Percentiles rank a stretch among this genome's conserved stretches.
Conservation (phyloP, 352 stramenopile species). For the Pythium phragmiticola region DNA sequence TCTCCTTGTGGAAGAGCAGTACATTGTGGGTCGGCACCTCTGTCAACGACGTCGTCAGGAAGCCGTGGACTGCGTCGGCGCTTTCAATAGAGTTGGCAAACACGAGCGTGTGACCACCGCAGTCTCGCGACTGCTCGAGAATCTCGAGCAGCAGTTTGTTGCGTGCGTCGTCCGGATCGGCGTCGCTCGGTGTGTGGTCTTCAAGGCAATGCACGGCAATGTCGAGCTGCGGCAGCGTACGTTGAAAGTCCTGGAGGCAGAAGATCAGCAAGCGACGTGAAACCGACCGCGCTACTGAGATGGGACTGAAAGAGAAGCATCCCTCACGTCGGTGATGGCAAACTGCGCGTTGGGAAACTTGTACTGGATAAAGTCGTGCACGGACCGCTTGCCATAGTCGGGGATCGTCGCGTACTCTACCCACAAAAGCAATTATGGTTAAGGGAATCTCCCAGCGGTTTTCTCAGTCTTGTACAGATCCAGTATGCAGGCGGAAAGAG, state of each 20-base stretch:
- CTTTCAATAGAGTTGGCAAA: constrained; percentile 80
- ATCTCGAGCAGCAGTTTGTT: constrained; percentile 54
- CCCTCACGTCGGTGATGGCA: constrained; percentile 56
- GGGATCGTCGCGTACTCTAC: constrained; percentile 66
- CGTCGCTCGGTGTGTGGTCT: constrained; percentile 20
- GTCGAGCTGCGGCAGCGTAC: constrained; percentile 53
- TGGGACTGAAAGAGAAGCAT: background rate
- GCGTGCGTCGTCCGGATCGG: constrained; percentile 15
- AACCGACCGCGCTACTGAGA: too few relatives aligned
- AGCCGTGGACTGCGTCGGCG: constrained; percentile 52
- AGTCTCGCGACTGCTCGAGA: constrained; percentile 24
- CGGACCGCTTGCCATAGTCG: constrained; percentile 72
- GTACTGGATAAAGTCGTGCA: constrained; percentile 67
- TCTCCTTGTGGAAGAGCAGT: constrained; percentile 62
- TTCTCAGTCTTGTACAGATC: background rate
- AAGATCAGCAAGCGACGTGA: background rate
- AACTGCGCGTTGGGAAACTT: constrained; percentile 71
- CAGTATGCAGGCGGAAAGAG: constrained; percentile 25
- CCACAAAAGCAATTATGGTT: constrained; percentile 18
- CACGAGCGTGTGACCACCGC: constrained; percentile 50
- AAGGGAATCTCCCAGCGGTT: constrained; percentile 17
- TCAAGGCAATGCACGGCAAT: constrained; percentile 43
- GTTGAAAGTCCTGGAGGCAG: constrained; percentile 61
- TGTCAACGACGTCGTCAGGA: constrained; percentile 28
- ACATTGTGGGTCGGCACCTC: constrained; percentile 8